Percentiles rank a stretch among this genome's conserved stretches.
These are phyloP conservation scores for Chlamydomonas reinhardtii DNA, from an alignment of 163 green algal genomes.

Conservation along the genomic window DNA sequence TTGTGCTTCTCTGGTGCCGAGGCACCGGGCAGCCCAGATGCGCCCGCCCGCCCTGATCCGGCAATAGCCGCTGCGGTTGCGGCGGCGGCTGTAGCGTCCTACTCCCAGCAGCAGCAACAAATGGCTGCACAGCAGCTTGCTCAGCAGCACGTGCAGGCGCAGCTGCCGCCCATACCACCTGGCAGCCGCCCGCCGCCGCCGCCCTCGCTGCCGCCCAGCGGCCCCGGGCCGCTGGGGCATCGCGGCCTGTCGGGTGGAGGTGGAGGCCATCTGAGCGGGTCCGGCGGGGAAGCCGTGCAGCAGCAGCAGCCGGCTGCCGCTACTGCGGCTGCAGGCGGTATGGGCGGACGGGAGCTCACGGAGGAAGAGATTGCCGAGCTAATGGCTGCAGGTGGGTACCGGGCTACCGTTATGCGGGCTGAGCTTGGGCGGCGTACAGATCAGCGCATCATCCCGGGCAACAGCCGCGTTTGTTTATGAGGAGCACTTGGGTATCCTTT, in stretches of 20 bases:
- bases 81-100: no score
- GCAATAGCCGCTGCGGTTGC: neutral
- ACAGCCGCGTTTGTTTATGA: no score
- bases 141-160: neutral
- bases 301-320: neutral
- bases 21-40: neutral
- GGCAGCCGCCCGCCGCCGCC: no score
- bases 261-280: neutral
- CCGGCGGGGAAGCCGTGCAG: no score
- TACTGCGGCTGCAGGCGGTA: neutral
- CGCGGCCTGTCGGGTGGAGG: neutral
- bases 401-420: no score
- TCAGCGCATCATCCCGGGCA: no score
- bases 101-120: no score
- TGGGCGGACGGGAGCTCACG: neutral
- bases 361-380: slow-evolving; percentile 21
- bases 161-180: no score
- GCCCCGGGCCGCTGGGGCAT: neutral
- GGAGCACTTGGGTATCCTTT: no score
- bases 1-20: slow-evolving; percentile 1
- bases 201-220: neutral
- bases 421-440: no score
- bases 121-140: neutral
- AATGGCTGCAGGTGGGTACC: slow-evolving; percentile 3
- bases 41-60: neutral